Conservation (phyloP, 345 rosid genomes). For the Eucalyptus sp. region DNA sequence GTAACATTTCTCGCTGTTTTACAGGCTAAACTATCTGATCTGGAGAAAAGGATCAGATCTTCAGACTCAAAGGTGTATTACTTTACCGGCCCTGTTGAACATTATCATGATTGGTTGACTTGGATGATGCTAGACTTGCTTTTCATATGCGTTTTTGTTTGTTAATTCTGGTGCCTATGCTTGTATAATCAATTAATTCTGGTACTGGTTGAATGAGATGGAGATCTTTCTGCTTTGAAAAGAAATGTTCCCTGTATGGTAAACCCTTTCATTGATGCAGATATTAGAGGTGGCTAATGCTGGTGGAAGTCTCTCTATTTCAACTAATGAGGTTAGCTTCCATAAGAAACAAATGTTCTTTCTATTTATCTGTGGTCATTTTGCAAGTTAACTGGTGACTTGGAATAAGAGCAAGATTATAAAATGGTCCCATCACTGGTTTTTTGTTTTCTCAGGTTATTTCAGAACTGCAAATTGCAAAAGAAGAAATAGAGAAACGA, state of each 20-base stretch:
- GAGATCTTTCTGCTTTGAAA: neutral
- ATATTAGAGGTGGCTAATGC: slow-evolving; percentile 19
- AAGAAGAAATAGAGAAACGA: slow-evolving; percentile 59
- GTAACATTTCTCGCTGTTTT: neutral
- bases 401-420: neutral
- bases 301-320: slow-evolving; percentile 19
- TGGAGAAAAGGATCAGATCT: slow-evolving; percentile 50
- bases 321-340: slow-evolving; percentile 57
- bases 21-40: slow-evolving; percentile 69
- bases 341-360: neutral
- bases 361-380: neutral
- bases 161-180: neutral
- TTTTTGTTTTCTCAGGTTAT: neutral
- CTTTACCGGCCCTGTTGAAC: neutral
- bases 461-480: slow-evolving; percentile 36
- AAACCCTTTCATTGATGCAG: slow-evolving; percentile 9
- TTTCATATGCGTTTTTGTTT: neutral
- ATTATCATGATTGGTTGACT: neutral
- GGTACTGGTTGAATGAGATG: neutral
- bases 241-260: neutral
- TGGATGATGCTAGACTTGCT: neutral
- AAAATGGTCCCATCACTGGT: neutral
- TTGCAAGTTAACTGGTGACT: neutral
- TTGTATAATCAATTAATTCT: neutral
- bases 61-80: slow-evolving; percentile 55